phyloP scores from a whole-genome alignment of 176 grass and related monocot genomes.

The Sorghum bicolor region DNA sequence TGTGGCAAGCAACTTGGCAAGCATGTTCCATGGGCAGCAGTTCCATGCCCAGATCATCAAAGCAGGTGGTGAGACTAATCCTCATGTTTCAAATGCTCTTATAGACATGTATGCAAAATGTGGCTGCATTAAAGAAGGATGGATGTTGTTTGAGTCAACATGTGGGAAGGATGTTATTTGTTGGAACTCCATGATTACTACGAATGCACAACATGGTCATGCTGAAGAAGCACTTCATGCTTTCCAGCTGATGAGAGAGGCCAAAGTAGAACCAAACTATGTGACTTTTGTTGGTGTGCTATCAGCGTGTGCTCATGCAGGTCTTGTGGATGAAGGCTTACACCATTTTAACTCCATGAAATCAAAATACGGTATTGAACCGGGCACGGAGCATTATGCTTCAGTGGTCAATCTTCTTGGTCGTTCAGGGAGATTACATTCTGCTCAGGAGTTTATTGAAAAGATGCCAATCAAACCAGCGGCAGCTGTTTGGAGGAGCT shows the following conservation, averaged over 20 bases:
- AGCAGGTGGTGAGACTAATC: slow-evolving; percentile 47
- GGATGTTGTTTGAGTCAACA: slow-evolving; percentile 62
- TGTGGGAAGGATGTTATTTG: slow-evolving; percentile 53
- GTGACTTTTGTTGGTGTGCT: slow-evolving; percentile 74
- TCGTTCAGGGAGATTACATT: slow-evolving; percentile 59
- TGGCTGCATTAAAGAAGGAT: slow-evolving; percentile 65
- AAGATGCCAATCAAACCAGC: slow-evolving; percentile 66
- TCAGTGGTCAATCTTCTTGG: slow-evolving; percentile 73
- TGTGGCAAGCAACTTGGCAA: slow-evolving; percentile 67
- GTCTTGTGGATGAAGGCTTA: slow-evolving; percentile 61
- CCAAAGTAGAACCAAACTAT: slow-evolving; percentile 65
- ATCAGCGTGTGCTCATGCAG: slow-evolving; percentile 77
- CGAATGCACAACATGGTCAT: slow-evolving; percentile 62
- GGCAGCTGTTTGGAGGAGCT: slow-evolving; percentile 66
- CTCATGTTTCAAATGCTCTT: slow-evolving; percentile 75
- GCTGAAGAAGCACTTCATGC: slow-evolving; percentile 59
- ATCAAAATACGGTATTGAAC: slow-evolving; percentile 51
- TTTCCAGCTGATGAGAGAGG: slow-evolving; percentile 57
- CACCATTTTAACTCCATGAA: slow-evolving; percentile 63
- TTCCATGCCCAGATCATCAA: slow-evolving; percentile 68
- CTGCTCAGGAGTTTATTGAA: slow-evolving; percentile 64
- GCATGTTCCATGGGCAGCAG: slow-evolving; percentile 66
- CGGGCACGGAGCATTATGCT: slow-evolving; percentile 72
- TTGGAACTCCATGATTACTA: slow-evolving; percentile 93
- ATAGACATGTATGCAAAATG: slow-evolving; percentile 92